Percentiles rank a stretch among this genome's conserved stretches.
Conservation (phyloP, 1,284 basidiomycete genomes). For the Leccinum subrobustum region DNA sequence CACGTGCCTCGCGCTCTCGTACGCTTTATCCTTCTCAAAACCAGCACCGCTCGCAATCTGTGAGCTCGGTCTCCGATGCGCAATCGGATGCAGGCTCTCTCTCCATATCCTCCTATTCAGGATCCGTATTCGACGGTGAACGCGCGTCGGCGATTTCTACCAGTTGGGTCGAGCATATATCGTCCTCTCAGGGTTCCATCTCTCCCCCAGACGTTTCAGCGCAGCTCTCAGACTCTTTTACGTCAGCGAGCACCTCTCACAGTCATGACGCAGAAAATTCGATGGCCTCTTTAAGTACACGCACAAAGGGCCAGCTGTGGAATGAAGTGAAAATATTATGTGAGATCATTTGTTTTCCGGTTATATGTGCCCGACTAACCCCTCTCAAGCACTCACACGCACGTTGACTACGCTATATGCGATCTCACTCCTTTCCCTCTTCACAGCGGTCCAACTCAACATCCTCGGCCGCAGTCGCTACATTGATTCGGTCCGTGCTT, state of each 20-base stretch:
- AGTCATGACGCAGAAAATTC: conserved; percentile 23
- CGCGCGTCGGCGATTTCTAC: conserved; percentile 35
- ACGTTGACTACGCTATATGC: conserved; percentile 86
- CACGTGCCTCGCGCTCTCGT: conserved; percentile 27
- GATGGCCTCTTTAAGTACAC: conserved; percentile 28
- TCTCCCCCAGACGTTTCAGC: conserved; percentile 7
- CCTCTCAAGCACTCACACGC: conserved; percentile 69
- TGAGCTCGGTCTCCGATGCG: conserved; percentile 43
- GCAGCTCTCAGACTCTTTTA: conserved; percentile 40
- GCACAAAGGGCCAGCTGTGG: conserved; percentile 75
- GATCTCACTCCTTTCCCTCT: conserved; percentile 74
- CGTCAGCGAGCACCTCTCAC: conserved; percentile 37
- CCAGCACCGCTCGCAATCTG: conserved; percentile 32
- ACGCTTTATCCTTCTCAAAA: conserved; percentile 16
- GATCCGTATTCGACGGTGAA: conserved; percentile 28
- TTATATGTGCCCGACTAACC: conserved; percentile 3
- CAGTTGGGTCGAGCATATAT: conserved; percentile 56
- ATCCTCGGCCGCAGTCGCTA: conserved; percentile 84
- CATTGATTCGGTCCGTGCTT: conserved; percentile 64
- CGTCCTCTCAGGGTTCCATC: conserved; percentile 14
- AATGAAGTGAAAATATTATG: conserved; percentile 80
- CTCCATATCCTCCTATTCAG: conserved; percentile 35
- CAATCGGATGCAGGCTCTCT: conserved; percentile 52
- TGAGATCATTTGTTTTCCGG: conserved; percentile 34
- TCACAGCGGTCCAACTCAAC: conserved; percentile 82